phyloP scores from a whole-genome alignment of 345 rosid genomes.

The Eucalyptus cladocalyx region DNA sequence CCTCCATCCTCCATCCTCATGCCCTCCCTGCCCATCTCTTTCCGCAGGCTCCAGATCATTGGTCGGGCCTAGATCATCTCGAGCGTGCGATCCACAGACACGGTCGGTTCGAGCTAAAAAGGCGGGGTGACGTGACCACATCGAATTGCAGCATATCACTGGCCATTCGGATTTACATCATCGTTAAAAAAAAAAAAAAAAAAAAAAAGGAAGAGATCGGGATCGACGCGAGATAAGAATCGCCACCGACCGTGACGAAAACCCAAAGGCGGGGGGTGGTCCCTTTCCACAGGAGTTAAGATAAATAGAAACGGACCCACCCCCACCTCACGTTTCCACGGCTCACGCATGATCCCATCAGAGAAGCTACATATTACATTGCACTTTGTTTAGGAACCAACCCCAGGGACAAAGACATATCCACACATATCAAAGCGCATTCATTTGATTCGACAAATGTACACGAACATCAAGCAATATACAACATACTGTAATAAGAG shows the following conservation, averaged over 20 bases:
- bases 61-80: neutral
- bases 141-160: neutral
- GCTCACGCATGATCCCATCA: neutral
- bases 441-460: neutral
- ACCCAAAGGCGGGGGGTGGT: neutral
- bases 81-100: neutral
- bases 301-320: neutral
- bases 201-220: neutral
- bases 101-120: neutral
- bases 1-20: neutral
- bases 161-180: neutral
- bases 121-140: neutral
- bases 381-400: neutral
- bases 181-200: neutral
- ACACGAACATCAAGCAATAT: neutral
- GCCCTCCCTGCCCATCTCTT: neutral
- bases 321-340: neutral
- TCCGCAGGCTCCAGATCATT: neutral
- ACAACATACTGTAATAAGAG: neutral
- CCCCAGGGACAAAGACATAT: neutral
- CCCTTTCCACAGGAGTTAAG: neutral
- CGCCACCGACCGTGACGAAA: neutral
- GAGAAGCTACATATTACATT: neutral
- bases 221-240: neutral
- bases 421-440: neutral